Evolutionary conservation across 495 filamentous ascomycete species (phyloP).

Genomic region (Neurospora sp.): DNA sequence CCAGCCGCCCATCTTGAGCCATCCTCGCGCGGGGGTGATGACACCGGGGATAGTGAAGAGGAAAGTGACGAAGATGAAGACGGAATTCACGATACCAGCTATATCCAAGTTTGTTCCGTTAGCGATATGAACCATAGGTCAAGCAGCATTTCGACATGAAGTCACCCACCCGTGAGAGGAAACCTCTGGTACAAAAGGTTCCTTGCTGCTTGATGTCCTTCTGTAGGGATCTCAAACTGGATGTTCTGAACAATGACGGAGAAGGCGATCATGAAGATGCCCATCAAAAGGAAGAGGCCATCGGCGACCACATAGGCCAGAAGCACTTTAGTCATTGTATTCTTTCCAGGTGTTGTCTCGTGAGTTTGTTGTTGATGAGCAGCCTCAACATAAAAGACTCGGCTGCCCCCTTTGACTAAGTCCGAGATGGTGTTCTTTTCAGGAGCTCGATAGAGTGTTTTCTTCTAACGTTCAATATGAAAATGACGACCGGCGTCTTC

Average conservation of each 20-base stretch:
- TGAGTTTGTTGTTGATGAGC: slow-evolving; percentile 1
- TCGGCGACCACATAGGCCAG: slow-evolving; percentile 46
- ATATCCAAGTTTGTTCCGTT: slow-evolving; percentile 3
- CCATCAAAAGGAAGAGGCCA: slow-evolving; percentile 51
- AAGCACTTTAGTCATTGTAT: slow-evolving; percentile 49
- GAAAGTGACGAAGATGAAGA: slow-evolving; percentile 49
- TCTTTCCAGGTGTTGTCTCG: slow-evolving; percentile 6
- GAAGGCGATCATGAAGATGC: slow-evolving; percentile 53
- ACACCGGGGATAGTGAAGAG: slow-evolving; percentile 49
- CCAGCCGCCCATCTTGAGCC: slow-evolving; percentile 50
- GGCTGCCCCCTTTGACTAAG: slow-evolving; percentile 5
- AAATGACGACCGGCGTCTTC: slow-evolving; percentile 18
- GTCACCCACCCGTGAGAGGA: slow-evolving; percentile 45
- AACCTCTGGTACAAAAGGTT: slow-evolving; percentile 51
- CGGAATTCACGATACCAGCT: slow-evolving; percentile 58
- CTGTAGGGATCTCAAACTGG: slow-evolving; percentile 30
- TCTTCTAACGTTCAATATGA: neutral
- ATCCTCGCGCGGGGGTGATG: slow-evolving; percentile 43
- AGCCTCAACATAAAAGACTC: slow-evolving; percentile 7
- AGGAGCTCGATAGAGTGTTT: slow-evolving; percentile 3
- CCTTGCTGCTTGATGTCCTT: slow-evolving; percentile 48
- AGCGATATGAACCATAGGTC: slow-evolving; percentile 10
- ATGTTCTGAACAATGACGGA: slow-evolving; percentile 47
- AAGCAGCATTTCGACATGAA: neutral
- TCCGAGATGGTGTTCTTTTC: neutral